Evolutionary conservation across 75 land plant genomes (phyloP).

Genomic region (Azolla pinnata): DNA sequence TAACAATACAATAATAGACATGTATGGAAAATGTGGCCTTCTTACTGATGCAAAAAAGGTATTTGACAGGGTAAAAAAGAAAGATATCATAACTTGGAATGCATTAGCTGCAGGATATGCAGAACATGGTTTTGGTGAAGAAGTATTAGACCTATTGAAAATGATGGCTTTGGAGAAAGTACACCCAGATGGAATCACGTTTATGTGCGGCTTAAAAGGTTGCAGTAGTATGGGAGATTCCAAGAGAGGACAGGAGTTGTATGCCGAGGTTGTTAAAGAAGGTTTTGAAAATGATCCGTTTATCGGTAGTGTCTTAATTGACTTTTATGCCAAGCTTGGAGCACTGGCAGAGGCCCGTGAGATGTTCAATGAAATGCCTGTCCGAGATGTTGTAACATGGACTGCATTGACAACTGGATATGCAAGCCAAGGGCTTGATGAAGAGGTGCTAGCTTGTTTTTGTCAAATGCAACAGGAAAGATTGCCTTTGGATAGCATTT

Average conservation of each 20-base stretch:
- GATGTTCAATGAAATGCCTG: constrained; percentile 34
- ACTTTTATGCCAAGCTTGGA: constrained; percentile 36
- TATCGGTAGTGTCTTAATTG: constrained; percentile 36
- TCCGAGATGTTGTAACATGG: constrained; percentile 42
- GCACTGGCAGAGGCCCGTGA: constrained; percentile 28
- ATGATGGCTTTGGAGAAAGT: constrained; percentile 12
- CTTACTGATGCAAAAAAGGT: constrained; percentile 29
- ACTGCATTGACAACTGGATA: constrained; percentile 42
- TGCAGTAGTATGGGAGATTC: constrained; percentile 21
- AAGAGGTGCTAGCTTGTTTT: constrained; percentile 10
- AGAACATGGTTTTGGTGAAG: constrained; percentile 21
- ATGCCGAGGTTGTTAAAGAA: constrained; percentile 17
- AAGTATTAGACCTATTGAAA: constrained; percentile 24
- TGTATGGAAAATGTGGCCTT: constrained; percentile 51
- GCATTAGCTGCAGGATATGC: constrained; percentile 32
- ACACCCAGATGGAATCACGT: constrained; percentile 8
- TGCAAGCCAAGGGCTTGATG: constrained; percentile 14
- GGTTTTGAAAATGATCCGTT: constrained; percentile 32
- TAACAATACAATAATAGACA: constrained; percentile 20
- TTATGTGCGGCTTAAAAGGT: constrained; percentile 3
- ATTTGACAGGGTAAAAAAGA: constrained; percentile 25
- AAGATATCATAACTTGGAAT: constrained; percentile 34
- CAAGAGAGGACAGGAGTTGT: constrained; percentile 23
- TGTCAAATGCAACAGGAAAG: neutral
- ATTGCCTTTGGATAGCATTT: neutral